These are phyloP conservation scores for Boletus rufocinnamomeus DNA, from an alignment of 768 basidiomycete genomes.

Conservation along the genomic window DNA sequence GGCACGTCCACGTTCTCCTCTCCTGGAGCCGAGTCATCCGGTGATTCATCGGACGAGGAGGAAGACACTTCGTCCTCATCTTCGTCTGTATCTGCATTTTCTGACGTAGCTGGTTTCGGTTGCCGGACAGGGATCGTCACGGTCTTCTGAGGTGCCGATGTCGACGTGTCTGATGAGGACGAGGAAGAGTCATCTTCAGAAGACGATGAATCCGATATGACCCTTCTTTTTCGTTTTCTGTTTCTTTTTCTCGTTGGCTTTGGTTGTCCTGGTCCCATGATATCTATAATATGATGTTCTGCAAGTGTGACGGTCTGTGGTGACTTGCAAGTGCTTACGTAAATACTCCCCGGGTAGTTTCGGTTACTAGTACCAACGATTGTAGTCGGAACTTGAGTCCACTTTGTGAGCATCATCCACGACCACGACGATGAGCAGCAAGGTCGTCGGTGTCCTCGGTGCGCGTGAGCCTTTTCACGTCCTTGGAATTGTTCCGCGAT, in stretches of 20 bases:
- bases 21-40: constrained; percentile 2
- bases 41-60: constrained; percentile 23
- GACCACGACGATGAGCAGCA: constrained; percentile 25
- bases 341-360: not conserved
- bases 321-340: not conserved
- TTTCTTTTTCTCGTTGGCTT: constrained; percentile 46
- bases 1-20: constrained; percentile 8
- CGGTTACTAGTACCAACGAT: not conserved
- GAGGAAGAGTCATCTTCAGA: constrained; percentile 37
- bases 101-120: constrained; percentile 2
- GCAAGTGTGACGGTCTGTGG: not conserved
- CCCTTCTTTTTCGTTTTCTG: constrained; percentile 57
- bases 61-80: constrained; percentile 15
- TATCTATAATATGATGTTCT: not conserved
- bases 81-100: constrained; percentile 4
- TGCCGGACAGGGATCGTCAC: constrained; percentile 13
- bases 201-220: constrained; percentile 44
- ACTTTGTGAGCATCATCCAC: not conserved
- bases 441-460: constrained; percentile 34
- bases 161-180: constrained; percentile 22
- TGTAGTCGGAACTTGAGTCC: not conserved
- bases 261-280: constrained; percentile 33
- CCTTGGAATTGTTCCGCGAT: not conserved
- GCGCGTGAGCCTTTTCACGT: constrained; percentile 24
- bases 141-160: constrained; percentile 10